Evolutionary conservation across 768 basidiomycete species (phyloP), one percentile per base, ranked within the genome.

Genomic region (Russula emetica): DNA sequence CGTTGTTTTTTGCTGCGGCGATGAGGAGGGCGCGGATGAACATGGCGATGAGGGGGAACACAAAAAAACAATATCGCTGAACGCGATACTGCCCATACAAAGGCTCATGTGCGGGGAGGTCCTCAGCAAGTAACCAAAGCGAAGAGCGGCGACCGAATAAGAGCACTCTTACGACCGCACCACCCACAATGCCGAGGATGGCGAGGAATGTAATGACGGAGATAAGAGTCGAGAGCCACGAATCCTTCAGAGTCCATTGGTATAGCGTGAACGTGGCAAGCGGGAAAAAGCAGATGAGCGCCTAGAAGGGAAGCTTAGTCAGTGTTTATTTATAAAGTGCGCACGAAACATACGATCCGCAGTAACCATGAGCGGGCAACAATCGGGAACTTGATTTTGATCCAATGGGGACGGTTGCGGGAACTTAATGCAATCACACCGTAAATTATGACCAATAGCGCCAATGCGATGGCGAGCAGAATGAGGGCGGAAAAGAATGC

Each of bases 171-270:
- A 84, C 73, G 60, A 78, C 71, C 1, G 83, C 78, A 67, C 82
- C 79, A 26, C 78, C 69, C 47, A 93, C 76, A 63, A 79, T 70
- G 11, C 77, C 74, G 36, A 81, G 51, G 36, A 90, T 74, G 52
- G 73, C 75, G 52, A 90, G 69, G 72, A 94, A 76, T 13, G 81
- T 73, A 62, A 95, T 70, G 63, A 88, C 87, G 2, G 94, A 90
- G 45, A 98, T 79, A 40, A 96, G 77, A 68, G 86, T 81, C 0
- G 93, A 83, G 2, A 96, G 79, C 87, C 92, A 93, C 0, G 94
- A 94, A 74, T 98, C 94, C 63, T 83, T 77, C 66, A 94, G 78
- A 0, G 90, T 91, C 92, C 94, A 98, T 73, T 98, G 94, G 73
- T 88, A 94, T 71, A 97, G 83, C 9, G 84, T 78, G 68, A 97